Evolutionary conservation across 352 stramenopile species (phyloP).

Genomic region (Globisporangium nodosum): DNA sequence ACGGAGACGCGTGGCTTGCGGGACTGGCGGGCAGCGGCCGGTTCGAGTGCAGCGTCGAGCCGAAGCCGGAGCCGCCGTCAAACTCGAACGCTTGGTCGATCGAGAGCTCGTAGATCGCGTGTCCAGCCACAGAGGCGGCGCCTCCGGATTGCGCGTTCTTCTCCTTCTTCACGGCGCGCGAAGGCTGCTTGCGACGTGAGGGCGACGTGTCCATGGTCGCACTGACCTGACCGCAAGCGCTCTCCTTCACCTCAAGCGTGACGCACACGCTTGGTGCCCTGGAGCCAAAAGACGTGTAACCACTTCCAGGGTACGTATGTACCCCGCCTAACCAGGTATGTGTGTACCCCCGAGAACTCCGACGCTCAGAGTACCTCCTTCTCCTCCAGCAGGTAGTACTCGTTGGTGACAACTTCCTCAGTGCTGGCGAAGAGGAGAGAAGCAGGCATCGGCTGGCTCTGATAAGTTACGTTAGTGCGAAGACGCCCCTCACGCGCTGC

Average conservation of each 20-base stretch:
- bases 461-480: not conserved
- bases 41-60: constrained; percentile 47
- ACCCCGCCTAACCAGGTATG: no score
- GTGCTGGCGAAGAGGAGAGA: no score
- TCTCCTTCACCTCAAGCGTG: not conserved
- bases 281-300: no score
- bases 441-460: not conserved
- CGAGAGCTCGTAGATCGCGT: constrained; percentile 25
- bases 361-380: no score
- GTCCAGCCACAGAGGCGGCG: not conserved
- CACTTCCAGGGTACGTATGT: no score
- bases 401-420: no score
- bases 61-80: constrained; percentile 60
- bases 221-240: not conserved
- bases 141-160: not conserved
- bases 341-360: no score
- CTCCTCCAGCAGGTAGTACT: no score
- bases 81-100: constrained; percentile 69
- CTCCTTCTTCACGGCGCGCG: not conserved
- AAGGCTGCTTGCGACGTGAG: not conserved
- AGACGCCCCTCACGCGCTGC: not conserved
- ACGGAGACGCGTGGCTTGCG: constrained; percentile 9
- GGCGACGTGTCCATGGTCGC: not conserved
- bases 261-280: not conserved
- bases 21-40: constrained; percentile 38